Evolutionary conservation across 441 rosid species (phyloP), one percentile per base, ranked within the genome.

Genomic region (Rhodomyrtus psidioides): DNA sequence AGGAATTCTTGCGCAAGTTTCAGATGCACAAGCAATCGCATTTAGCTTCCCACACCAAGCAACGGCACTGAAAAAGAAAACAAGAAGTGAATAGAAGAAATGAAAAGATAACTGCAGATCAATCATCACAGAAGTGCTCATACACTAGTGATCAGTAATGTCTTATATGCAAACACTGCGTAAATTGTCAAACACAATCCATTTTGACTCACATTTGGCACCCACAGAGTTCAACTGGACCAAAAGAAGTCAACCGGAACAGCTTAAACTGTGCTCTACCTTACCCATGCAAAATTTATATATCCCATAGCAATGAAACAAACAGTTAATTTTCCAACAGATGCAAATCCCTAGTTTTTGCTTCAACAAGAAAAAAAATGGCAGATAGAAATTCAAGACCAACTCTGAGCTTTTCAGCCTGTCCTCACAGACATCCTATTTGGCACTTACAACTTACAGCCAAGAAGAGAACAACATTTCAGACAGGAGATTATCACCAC

Each of bases 21-120:
- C 99, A 3, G 99, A 95, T 59, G 99, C 99, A 89, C 99, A 97
- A 87, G 99, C 99, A 81, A 97, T 94, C 26, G 98, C 99, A 88
- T 97, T 97, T 92, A 97, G 90, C 93, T 95, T 97, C 60, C 99
- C 99, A 90, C 99, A 97, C 99, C 99, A 97, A 81, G 99, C 96
- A 90, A 97, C 98, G 24, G 98, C 99, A 93, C 99, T 97, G 90
- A 12, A 86, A 88, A 70, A 53, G 70, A 58, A 82, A 83, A 83
- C 76, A 57, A n/a, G 57, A 86, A 51, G 59, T 24, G 62, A 85
- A 42, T 42, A 8, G 57, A 15, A 86, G 76, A 86, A 23, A 83
- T 39, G 23, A 57, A 57, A 87, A 51, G 55, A 44, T 6, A 17
- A 59, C 49, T 30, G 39, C n/a, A 17, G 49, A 53, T 23, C 55